Evolutionary conservation across 768 basidiomycete genomes (phyloP), one percentile per base, ranked within the genome.

Genomic region (Pleurotus tuber-regium): DNA sequence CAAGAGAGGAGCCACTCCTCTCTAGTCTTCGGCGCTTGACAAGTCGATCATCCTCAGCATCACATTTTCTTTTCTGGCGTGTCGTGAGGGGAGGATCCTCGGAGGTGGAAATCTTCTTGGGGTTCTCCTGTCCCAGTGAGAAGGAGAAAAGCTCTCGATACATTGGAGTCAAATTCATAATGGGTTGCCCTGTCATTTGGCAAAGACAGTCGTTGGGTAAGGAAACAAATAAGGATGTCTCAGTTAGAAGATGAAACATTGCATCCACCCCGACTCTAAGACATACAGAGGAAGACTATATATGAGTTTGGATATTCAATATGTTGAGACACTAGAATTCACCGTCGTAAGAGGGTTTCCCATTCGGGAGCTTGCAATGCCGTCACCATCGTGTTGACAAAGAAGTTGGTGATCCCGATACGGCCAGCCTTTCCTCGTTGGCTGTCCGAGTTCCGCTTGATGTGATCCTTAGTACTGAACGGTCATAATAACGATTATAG

Each of bases 171-270:
- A 64, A 50, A 65, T 58, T 68, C 56, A 83, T 70, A 19, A 96
- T 63, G 0, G 89, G 85, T 29, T 74, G 72, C 3, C 95, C 95
- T 0, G 86, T 81, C 52, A 97, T 63, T 65, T 98, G 95, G 54
- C 88, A 88, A 30, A 86, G 77, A 61, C 92, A 95, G 16, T 81
- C 83, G 60, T 97, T 96, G 0, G 88, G 87, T 18, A 97, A 67
- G 2, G 87, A 72, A 12, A 87, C 61, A 63, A 93, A 98, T 14
- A 95, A 55, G 8, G 83, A 87, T 0, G 86, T 84, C 50, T 86
- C 78, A 2, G 84, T 75, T 14, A 98, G 77, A 8, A 98, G 72
- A 63, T 93, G 85, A 26, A 88, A 64, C 77, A 96, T 86, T 1
- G 80, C 78, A 57, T 83, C 82, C 33, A 82, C 82, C 0, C 94